Base-by-base conservation (phyloP, 2,329 filamentous ascomycete species). In the Ophiocordyceps camponoti-saundersi region DNA sequence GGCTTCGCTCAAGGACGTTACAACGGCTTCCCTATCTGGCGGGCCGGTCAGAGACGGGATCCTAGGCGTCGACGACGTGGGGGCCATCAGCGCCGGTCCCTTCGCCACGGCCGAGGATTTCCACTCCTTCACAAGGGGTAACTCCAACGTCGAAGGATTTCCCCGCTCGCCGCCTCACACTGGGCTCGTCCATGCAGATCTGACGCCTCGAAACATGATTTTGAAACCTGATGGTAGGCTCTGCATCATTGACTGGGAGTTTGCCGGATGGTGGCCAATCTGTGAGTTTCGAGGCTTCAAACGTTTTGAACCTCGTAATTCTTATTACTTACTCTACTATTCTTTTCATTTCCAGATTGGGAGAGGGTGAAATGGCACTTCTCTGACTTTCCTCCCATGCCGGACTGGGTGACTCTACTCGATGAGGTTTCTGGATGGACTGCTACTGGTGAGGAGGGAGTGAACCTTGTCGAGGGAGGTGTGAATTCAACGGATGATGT, bases 401-500 rank as follows among this genome's bases (percentile, higher is more conserved):
- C 36, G 36, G 36, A 40, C 6, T 40, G 36, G 36, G 36, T 40
- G 36, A 40, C 11, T 18, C n/a, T 40, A 6, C 18, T 40, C n/a
- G 36, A 40, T 20, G 36, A 40, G 6, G 6, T 40, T 21, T 40
- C 36, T 20, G 36, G 36, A n/a, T 40, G 36, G 36, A 18, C 36
- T 40, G n/a, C 7, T 5, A 10, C 21, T 11, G 7, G 18, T 12
- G 36, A 40, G 36, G 36, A 40, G 32, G 7, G 13, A n/a, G 32
- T 13, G 32, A 34, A 16, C 11, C 26, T 29, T 10, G 26, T 10
- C 26, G 26, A 29, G 26, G 63, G 56, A 34, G 32, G 13, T 6
- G 32, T 15, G 32, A 34, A 34, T 13, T 16, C 26, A 10, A 11
- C 26, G 8, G 26, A 29, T 29, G 23, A 26, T 26, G 8, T 4